Evolutionary conservation across 345 rosid species (phyloP), one percentile per base, ranked within the genome.

Genomic region (Hypericum androsaemum): DNA sequence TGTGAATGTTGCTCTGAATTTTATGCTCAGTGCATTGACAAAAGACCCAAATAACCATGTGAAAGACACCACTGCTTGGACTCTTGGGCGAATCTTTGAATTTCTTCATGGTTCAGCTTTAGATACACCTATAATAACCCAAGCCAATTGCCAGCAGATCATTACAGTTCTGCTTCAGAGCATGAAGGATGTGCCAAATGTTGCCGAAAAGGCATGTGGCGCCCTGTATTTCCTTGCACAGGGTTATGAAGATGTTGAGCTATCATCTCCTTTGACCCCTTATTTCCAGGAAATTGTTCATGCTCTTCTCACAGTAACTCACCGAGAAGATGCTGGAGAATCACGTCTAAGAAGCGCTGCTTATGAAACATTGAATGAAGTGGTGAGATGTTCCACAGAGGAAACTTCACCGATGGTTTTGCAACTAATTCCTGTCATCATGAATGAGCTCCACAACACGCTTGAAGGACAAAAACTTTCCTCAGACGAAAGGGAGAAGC

Each of bases 51-150:
- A 64, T 64, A 69, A 62, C 65, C 80, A 76, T 42, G 80, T 76
- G 47, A 75, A 75, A 56, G 79, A 75, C 60, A 75, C 79, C 3
- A 75, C 79, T 15, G 79, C 79, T 5, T 76, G 80, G 92, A 80
- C 92, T 22, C 74, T 83, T 53, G 92, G 92, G 16, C 74, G 92
- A 60, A 83, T 83, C 54, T 83, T 83, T 57, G 92, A 83, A 65
- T 83, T 80, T 38, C 79, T 83, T 8, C 87, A 78, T 61, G 87
- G 92, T 57, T 83, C 87, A 54, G 68, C 78, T 46, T 17, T 78
- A 10, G 87, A 66, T 61, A 65, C 82, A 43, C 81, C 84, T 8
- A 71, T 83, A 59, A 78, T 83, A 49, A 78, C 79, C 22, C 83
- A 62, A 53, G 76, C 71, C 35, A 83, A 83, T 75, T 83, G 92